Percentiles rank a stretch among this genome's conserved stretches.
phyloP scores from a whole-genome alignment of 2,329 filamentous ascomycete genomes.

The Sporothrix protearum region DNA sequence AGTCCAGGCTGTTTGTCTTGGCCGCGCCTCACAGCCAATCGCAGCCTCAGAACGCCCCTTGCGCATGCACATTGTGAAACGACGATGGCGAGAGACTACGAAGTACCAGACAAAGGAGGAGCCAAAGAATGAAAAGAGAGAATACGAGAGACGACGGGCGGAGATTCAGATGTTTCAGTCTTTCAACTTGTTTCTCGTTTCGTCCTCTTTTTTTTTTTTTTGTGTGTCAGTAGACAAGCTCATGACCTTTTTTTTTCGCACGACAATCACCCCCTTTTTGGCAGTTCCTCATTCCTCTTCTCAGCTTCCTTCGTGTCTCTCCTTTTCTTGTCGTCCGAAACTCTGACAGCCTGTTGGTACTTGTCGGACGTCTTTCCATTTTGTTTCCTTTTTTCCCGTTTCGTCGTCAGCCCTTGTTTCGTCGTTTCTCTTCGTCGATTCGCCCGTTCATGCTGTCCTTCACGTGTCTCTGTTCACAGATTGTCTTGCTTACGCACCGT shows the following conservation, averaged over 20 bases:
- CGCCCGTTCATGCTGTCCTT: background rate
- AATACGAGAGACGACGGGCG: conserved; percentile 3
- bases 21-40: conserved; percentile 11
- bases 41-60: background rate
- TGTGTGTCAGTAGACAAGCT: background rate
- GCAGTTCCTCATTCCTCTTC: background rate
- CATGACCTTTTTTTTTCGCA: background rate
- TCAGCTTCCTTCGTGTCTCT: conserved; percentile 1
- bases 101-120: background rate
- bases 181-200: conserved; percentile 19
- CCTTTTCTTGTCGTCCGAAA: conserved; percentile 14
- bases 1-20: conserved; percentile 5
- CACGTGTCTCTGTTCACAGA: background rate
- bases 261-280: background rate
- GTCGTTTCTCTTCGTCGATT: background rate
- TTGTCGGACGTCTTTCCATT: background rate
- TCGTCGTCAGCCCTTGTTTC: background rate
- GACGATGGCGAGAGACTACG: conserved; percentile 24
- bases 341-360: background rate
- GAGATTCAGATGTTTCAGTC: conserved; percentile 15
- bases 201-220: conserved; percentile 5
- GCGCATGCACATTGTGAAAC: conserved; percentile 21
- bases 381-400: background rate
- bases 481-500: background rate
- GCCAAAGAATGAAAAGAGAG: background rate